Conservation (phyloP, 176 grass and related monocot species). For the Eragrostis nindensis region DNA sequence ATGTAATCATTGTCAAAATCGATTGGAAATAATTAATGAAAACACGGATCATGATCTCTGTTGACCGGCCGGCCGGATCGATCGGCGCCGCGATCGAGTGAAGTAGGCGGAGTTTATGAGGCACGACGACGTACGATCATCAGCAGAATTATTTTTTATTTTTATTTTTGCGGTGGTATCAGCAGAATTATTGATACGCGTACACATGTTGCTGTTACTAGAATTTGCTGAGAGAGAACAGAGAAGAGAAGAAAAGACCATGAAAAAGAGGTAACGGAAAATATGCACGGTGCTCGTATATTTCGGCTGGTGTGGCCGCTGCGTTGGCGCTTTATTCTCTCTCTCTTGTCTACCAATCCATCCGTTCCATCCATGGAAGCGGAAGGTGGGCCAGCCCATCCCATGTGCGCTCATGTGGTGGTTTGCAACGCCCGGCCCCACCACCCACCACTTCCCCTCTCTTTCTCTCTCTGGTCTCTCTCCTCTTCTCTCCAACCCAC, state of each 20-base stretch:
- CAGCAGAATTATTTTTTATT: too few species aligned
- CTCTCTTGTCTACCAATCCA: neutral
- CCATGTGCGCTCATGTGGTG: slow-evolving; percentile 86
- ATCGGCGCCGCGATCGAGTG: too few species aligned
- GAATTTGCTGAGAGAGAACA: neutral
- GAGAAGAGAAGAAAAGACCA: too few species aligned
- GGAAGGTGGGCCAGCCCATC: slow-evolving; percentile 42
- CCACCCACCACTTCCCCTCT: slow-evolving; percentile 47
- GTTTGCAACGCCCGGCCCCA: slow-evolving; percentile 59
- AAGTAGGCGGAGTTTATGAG: too few species aligned
- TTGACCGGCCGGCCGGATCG: too few species aligned
- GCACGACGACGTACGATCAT: too few species aligned
- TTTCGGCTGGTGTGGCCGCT: neutral
- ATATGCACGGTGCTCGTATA: neutral
- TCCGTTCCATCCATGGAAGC: neutral
- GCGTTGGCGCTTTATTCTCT: neutral
- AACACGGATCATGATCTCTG: neutral
- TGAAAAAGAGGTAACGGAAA: too few species aligned
- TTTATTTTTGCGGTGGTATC: too few species aligned
- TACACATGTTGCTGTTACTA: neutral
- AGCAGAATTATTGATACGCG: neutral
- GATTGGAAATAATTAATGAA: neutral
- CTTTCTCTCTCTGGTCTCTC: slow-evolving; percentile 13
- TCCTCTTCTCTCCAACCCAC: slow-evolving; percentile 9
- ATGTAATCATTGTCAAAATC: neutral